Base-by-base conservation (phyloP, 2,329 filamentous ascomycete genomes). In the Trichothecium sympodiale region DNA sequence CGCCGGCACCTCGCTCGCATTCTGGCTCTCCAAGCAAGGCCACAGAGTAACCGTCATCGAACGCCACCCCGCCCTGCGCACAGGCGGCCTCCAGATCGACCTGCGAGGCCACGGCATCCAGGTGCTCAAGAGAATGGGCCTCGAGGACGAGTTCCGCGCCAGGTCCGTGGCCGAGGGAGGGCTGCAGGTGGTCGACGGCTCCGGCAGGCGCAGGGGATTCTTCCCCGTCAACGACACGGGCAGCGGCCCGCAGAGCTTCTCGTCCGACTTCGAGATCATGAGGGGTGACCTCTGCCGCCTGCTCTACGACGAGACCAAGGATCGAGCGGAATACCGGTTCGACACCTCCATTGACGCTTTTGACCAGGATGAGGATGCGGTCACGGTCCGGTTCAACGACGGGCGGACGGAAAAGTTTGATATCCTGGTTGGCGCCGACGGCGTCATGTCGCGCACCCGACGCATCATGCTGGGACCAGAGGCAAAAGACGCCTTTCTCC, bases 261-360 rank as follows among this genome's bases (percentile, higher is more conserved):
- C 67, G 0, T 66, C 62, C 39, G 74, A 79, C 38, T 75, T 62
- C 40, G 74, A 79, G 53, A 69, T 79, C 33, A 69, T 79, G 61
- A 59, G 74, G 8, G 71, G 68, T 0, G 68, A 75, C 35, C 46
- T 79, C n/a, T 62, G 64, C 4, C 50, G 55, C 9, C 54, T 77
- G 3, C 47, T 78, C 2, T 66, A 67, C 43, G 57, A 71, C 1
- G 51, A 43, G 14, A 59, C 55, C 16, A 41, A 49, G 8, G 42
- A 50, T 10, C 44, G 37, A 4, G 45, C 43, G 12, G 41, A 40
- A 20, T 58, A 52, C 38, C 26, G 44, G 1, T 57, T 57, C 30
- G 53, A 48, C 6, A 51, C 53, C 17, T 49, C 46, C 4, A 41
- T 59, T 8, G 47, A 48, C 17, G 38, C 39, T 3, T 38, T 63